A percentile compares a stretch with the other conserved stretches of the same genome.
Evolutionary conservation across 2,329 filamentous ascomycete species (phyloP).

Genomic region (Trichoderma breve): DNA sequence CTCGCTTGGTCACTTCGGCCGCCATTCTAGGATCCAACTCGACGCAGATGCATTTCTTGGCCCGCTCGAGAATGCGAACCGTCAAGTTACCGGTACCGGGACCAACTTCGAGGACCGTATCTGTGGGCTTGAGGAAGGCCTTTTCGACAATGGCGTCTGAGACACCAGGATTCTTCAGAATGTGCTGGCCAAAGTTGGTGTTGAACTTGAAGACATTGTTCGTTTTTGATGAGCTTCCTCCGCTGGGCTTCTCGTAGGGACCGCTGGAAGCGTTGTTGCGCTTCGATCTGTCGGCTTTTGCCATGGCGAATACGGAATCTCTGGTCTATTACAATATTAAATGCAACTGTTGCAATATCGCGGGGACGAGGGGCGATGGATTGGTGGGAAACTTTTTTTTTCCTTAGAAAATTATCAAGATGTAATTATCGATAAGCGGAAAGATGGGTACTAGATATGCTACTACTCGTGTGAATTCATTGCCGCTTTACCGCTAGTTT

Average conservation of each 20-base stretch:
- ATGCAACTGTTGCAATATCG: conserved; percentile 22
- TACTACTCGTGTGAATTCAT: neutral
- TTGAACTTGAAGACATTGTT: conserved; percentile 99
- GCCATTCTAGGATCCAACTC: conserved; percentile 97
- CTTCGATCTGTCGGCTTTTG: conserved; percentile 52
- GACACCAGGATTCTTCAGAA: conserved; percentile 88
- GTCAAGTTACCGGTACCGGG: conserved; percentile 89
- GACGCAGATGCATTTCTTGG: conserved; percentile 77
- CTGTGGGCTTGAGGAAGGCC: conserved; percentile 84
- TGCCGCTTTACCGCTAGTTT: rapidly evolving
- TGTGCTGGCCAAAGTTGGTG: conserved; percentile 81
- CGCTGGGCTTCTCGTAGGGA: conserved; percentile 43
- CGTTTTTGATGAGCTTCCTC: conserved; percentile 34
- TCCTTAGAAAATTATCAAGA: neutral
- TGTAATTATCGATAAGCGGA: conserved; percentile 28
- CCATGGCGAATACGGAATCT: conserved; percentile 41
- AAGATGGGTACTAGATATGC: neutral
- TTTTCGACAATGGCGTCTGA: conserved; percentile 71
- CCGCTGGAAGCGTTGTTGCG: conserved; percentile 46
- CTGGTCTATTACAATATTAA: conserved; percentile 11
- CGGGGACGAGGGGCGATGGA: conserved; percentile 20
- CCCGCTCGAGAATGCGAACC: conserved; percentile 81
- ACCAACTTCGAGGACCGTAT: conserved; percentile 87
- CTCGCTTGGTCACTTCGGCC: conserved; percentile 88
- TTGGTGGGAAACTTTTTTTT: conserved; percentile 26